A percentile compares a stretch with the other conserved stretches of the same genome.
Evolutionary conservation across 192 early-diverging fungal species (phyloP).

Genomic region (Coemansia sp.): DNA sequence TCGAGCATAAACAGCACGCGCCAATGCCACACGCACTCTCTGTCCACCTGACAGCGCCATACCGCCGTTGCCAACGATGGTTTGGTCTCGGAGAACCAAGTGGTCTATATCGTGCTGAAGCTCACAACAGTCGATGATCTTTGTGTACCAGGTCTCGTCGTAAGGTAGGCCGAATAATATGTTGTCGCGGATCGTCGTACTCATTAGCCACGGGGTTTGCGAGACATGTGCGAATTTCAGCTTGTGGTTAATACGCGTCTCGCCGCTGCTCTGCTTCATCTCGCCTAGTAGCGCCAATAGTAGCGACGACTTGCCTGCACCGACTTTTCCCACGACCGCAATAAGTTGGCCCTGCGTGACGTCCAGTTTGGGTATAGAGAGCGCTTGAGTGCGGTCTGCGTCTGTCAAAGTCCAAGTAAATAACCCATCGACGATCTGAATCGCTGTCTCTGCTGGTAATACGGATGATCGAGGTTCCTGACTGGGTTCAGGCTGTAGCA

Average conservation of each 20-base stretch:
- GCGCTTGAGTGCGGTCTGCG: background rate
- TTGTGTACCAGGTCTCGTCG: constrained; percentile 30
- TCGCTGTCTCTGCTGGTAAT: background rate
- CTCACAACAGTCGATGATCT: constrained; percentile 26
- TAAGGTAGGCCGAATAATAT: constrained; percentile 38
- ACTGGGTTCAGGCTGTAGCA: background rate
- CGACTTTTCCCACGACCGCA: constrained; percentile 80
- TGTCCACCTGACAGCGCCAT: constrained; percentile 66
- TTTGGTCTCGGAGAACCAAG: constrained; percentile 41
- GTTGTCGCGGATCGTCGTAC: constrained; percentile 49
- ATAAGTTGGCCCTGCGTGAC: constrained; percentile 59
- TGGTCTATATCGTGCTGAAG: constrained; percentile 31
- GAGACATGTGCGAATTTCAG: constrained; percentile 21
- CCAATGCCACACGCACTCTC: constrained; percentile 65
- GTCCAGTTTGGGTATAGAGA: background rate
- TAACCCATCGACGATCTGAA: constrained; percentile 12
- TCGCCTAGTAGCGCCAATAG: constrained; percentile 81
- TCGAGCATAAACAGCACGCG: constrained; percentile 72
- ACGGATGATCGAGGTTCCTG: background rate
- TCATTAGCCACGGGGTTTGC: constrained; percentile 55
- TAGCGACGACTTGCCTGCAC: constrained; percentile 84
- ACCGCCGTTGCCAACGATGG: constrained; percentile 62
- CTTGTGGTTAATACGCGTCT: no score
- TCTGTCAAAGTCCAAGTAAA: constrained; percentile 14
- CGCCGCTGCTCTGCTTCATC: constrained; percentile 32